phyloP scores from a whole-genome alignment of 495 filamentous ascomycete genomes.

The Parmelia sp. region DNA sequence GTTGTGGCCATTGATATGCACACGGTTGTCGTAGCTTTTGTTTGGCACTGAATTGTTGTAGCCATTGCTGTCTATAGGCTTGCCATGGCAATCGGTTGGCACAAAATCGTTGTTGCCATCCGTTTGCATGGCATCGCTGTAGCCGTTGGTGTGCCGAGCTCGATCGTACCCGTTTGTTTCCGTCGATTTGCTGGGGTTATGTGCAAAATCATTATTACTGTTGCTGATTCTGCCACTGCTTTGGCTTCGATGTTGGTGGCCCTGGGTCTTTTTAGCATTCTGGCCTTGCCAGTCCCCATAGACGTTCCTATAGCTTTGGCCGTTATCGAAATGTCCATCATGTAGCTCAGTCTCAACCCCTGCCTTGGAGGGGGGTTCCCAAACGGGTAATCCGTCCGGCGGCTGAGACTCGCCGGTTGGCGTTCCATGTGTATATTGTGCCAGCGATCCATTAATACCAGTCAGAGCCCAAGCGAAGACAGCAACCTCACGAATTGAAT shows the following conservation, averaged over 20 bases:
- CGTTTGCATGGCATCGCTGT: not conserved
- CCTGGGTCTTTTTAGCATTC: not conserved
- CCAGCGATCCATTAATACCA: slow-evolving; percentile 73
- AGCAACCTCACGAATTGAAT: slow-evolving; percentile 73
- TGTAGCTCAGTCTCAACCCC: slow-evolving; percentile 8
- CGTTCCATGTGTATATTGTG: slow-evolving; percentile 55
- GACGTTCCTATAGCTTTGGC: not conserved
- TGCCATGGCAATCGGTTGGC: not conserved
- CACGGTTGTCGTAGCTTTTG: not conserved
- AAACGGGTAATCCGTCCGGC: slow-evolving; percentile 49
- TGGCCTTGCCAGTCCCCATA: slow-evolving; percentile 1
- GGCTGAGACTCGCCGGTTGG: slow-evolving; percentile 55
- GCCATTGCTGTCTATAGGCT: not conserved
- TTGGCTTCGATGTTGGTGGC: not conserved
- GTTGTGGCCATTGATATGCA: not conserved
- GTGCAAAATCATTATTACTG: not conserved
- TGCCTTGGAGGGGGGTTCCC: slow-evolving; percentile 35
- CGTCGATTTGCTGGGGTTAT: not conserved
- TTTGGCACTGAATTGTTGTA: not conserved
- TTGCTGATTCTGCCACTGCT: not conserved
- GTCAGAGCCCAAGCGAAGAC: slow-evolving; percentile 77
- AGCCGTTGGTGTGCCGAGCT: not conserved
- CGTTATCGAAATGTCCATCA: slow-evolving; percentile 4
- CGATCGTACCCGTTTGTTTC: not conserved
- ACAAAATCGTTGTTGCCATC: not conserved